Conservation (phyloP, 805 yeast genomes). For the Saturnispora diversa region DNA sequence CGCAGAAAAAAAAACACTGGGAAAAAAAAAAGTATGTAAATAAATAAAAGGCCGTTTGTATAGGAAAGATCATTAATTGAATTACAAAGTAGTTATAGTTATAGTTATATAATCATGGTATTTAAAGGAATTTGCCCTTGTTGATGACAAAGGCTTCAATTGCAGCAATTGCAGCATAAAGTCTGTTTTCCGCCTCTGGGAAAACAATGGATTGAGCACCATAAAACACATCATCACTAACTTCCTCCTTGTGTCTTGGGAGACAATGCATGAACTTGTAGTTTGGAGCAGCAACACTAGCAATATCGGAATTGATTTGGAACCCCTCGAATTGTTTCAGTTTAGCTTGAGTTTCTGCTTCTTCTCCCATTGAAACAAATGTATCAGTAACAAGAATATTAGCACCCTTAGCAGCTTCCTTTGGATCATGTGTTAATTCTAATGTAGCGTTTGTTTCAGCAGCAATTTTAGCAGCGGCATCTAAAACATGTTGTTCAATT, state of each 20-base stretch:
- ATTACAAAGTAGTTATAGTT: too few relatives aligned
- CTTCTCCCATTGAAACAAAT: constrained; percentile 98
- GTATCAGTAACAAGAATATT: constrained; percentile 91
- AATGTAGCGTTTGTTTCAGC: constrained; percentile 44
- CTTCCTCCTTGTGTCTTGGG: constrained; percentile 94
- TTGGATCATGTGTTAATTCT: constrained; percentile 62
- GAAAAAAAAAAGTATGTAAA: too few relatives aligned
- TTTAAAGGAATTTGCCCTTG: constrained; percentile 50
- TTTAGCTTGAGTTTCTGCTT: constrained; percentile 61
- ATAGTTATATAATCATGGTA: too few relatives aligned
- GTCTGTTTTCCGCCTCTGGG: constrained; percentile 91
- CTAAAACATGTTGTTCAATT: constrained; percentile 47
- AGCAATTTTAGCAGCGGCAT: constrained; percentile 47
- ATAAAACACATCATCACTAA: constrained; percentile 87
- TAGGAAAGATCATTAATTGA: too few relatives aligned
- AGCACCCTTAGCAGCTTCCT: constrained; percentile 63
- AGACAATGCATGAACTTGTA: constrained; percentile 98
- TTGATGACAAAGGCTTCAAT: constrained; percentile 83
- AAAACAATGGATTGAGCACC: constrained; percentile 78
- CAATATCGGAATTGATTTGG: constrained; percentile 68
- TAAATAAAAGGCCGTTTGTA: too few relatives aligned
- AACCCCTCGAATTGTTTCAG: constrained; percentile 78
- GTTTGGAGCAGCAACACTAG: constrained; percentile 51
- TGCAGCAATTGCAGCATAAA: constrained; percentile 93
- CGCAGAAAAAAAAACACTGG: too few relatives aligned